phyloP scores from a whole-genome alignment of 306 rosid genomes.

The Urtica urens region DNA sequence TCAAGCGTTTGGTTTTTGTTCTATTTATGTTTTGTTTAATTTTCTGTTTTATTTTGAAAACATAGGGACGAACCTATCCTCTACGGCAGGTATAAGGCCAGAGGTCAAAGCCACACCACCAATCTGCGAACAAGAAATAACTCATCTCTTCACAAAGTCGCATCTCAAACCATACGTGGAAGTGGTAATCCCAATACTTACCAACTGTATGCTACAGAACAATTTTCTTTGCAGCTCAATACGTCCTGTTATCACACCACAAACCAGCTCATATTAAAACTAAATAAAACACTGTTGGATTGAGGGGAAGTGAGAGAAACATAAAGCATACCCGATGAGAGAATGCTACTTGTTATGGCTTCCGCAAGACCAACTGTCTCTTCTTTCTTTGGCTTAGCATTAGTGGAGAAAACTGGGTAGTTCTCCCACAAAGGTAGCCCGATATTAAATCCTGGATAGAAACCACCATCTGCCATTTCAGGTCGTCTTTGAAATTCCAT shows the following conservation, averaged over 20 bases:
- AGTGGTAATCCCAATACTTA: constrained; percentile 29
- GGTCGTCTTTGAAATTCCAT: constrained; percentile 68
- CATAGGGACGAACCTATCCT: constrained; percentile 66
- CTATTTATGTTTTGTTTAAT: neutral
- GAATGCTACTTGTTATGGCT: constrained; percentile 84
- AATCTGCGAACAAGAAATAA: constrained; percentile 38
- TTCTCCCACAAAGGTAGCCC: constrained; percentile 81
- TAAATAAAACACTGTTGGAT: neutral
- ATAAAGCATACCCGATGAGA: constrained; percentile 57
- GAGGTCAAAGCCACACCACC: constrained; percentile 86
- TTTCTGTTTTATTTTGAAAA: neutral
- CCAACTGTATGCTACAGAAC: constrained; percentile 95
- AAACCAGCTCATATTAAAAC: constrained; percentile 19
- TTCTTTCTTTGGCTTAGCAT: constrained; percentile 88
- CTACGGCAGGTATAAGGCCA: constrained; percentile 77
- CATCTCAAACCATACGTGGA: constrained; percentile 14
- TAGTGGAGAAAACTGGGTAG: constrained; percentile 57
- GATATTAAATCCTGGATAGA: constrained; percentile 52
- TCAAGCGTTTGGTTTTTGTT: too few relatives aligned
- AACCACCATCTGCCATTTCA: constrained; percentile 55
- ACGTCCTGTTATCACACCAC: constrained; percentile 53
- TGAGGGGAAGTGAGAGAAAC: constrained; percentile 9
- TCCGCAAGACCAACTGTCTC: constrained; percentile 89
- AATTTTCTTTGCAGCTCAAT: constrained; percentile 89
- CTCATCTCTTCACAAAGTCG: constrained; percentile 17